phyloP scores from a whole-genome alignment of 2,329 filamentous ascomycete species.

The Colletotrichum kahawae region DNA sequence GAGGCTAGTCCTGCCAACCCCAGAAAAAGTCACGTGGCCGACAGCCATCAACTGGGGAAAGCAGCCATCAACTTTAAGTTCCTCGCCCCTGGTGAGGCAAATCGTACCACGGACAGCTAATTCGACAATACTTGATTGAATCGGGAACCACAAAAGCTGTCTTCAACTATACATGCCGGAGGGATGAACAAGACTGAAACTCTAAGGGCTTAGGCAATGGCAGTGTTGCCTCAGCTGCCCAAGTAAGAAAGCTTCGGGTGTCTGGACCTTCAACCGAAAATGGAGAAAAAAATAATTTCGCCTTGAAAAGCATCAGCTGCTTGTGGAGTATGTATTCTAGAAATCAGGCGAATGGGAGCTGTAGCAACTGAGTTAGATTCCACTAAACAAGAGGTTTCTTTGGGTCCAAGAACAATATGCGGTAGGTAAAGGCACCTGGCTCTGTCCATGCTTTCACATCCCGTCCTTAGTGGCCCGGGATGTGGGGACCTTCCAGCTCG shows the following conservation, averaged over 20 bases:
- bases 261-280: neutral
- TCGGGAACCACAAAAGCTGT: neutral
- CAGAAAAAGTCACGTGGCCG: conserved; percentile 12
- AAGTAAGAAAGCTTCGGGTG: neutral
- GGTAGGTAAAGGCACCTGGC: neutral
- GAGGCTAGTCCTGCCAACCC: neutral
- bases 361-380: neutral
- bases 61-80: neutral
- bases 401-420: neutral
- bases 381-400: neutral
- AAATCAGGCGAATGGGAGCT: neutral
- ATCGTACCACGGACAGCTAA: neutral
- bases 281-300: neutral
- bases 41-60: neutral
- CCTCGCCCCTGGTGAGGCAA: neutral
- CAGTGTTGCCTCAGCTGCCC: neutral
- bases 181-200: neutral
- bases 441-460: neutral
- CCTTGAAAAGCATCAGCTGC: neutral
- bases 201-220: neutral
- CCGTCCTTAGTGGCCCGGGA: conserved; percentile 1
- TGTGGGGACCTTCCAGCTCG: conserved; percentile 15
- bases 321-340: neutral
- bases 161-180: neutral
- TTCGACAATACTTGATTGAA: neutral